Percentiles rank a stretch among this genome's conserved stretches.
Evolutionary conservation across 2,329 filamentous ascomycete genomes (phyloP).

Genomic region (Pleurostoma richardsiae): DNA sequence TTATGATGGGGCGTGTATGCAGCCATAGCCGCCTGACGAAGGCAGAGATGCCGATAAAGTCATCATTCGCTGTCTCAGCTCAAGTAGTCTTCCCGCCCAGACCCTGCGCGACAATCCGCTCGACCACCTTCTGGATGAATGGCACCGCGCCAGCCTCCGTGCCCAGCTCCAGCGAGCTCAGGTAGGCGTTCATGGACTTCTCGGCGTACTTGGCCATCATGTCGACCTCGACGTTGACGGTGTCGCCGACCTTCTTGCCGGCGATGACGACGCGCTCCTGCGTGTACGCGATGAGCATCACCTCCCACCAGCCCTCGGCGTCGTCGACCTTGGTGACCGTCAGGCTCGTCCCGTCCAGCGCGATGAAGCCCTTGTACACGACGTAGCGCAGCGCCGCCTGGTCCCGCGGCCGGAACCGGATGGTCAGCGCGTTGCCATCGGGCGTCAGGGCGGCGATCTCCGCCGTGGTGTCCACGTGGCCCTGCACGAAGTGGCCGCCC

Average conservation of each 20-base stretch:
- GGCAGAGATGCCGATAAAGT: no score
- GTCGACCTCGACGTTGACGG: slow-evolving; percentile 90
- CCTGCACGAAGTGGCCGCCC: slow-evolving; percentile 97
- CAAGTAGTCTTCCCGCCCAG: slow-evolving; percentile 24
- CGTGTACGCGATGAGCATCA: slow-evolving; percentile 97
- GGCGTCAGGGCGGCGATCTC: slow-evolving; percentile 65
- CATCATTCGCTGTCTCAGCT: not conserved
- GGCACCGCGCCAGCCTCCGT: slow-evolving; percentile 46
- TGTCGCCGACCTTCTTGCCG: slow-evolving; percentile 70
- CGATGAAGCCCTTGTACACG: slow-evolving; percentile 94
- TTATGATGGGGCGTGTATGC: no score
- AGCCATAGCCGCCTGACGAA: no score
- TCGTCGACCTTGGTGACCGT: slow-evolving; percentile 87
- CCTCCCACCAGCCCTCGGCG: slow-evolving; percentile 77
- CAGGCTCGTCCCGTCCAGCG: slow-evolving; percentile 89
- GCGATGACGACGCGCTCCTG: slow-evolving; percentile 87
- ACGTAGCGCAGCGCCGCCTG: slow-evolving; percentile 73
- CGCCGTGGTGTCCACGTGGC: slow-evolving; percentile 90
- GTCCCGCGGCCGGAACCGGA: slow-evolving; percentile 72
- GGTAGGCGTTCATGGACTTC: slow-evolving; percentile 82
- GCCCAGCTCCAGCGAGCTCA: slow-evolving; percentile 47
- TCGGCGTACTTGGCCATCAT: slow-evolving; percentile 82
- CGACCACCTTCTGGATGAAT: slow-evolving; percentile 67
- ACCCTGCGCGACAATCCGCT: slow-evolving; percentile 69
- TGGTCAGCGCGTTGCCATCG: slow-evolving; percentile 87